These are phyloP conservation scores for Kwoniella heveanensis DNA, from an alignment of 768 basidiomycete genomes.

Conservation along the genomic window DNA sequence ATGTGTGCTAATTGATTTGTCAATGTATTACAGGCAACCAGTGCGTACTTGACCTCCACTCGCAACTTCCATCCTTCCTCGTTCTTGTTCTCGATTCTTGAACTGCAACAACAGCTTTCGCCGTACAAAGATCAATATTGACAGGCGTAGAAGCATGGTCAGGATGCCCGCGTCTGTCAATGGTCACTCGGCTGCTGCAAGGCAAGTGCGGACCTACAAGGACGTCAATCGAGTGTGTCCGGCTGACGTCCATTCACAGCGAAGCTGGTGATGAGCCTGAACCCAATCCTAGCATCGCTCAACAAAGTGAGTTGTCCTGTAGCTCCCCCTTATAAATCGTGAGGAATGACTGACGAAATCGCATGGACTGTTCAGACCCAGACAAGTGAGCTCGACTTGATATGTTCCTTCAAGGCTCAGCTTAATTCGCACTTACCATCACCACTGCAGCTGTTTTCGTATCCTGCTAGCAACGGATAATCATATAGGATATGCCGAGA, in stretches of 20 bases:
- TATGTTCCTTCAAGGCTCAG: neutral
- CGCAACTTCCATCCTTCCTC: constrained; percentile 9
- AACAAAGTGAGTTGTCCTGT: constrained; percentile 41
- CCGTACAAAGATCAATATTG: no score
- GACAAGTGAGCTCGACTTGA: constrained; percentile 40
- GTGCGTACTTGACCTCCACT: constrained; percentile 14
- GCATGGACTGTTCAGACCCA: constrained; percentile 26
- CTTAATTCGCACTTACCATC: no score
- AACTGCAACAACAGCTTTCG: no score
- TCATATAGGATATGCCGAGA: constrained; percentile 91
- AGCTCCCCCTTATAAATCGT: no score
- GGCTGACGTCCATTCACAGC: neutral
- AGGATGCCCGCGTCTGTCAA: constrained; percentile 20
- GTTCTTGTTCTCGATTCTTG: constrained; percentile 4
- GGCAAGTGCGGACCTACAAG: no score
- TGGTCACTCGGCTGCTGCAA: constrained; percentile 10
- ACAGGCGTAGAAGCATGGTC: no score
- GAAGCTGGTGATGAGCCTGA: constrained; percentile 26
- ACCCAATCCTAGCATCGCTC: constrained; percentile 36
- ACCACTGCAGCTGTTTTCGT: constrained; percentile 55
- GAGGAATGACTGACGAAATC: neutral
- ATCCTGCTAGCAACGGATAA: constrained; percentile 94
- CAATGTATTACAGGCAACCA: neutral
- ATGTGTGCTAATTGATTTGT: neutral
- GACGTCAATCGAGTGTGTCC: no score